These are phyloP conservation scores for Leccinum boreale DNA, from an alignment of 768 basidiomycete genomes.

Conservation along the genomic window DNA sequence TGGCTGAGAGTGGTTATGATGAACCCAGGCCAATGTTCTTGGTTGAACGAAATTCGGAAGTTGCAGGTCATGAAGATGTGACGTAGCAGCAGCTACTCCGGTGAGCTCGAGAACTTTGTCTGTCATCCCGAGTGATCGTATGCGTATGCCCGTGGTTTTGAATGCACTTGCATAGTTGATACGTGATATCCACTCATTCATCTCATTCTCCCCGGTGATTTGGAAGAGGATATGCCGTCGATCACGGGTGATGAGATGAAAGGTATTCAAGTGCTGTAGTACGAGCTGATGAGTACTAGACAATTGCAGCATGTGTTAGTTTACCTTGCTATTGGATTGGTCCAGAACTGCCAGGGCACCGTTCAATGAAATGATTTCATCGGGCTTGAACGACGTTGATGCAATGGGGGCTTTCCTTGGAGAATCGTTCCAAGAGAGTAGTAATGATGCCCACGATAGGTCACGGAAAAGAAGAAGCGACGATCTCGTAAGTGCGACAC, in stretches of 20 bases:
- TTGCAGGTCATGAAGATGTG: constrained; percentile 71
- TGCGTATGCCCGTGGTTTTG: constrained; percentile 77
- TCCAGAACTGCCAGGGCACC: constrained; percentile 82
- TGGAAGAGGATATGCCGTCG: constrained; percentile 84
- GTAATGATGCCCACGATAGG: constrained; percentile 46
- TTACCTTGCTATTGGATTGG: constrained; percentile 70
- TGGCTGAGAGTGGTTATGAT: constrained; percentile 36
- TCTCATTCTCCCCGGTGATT: constrained; percentile 60
- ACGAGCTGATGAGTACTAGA: constrained; percentile 3
- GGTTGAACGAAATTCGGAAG: constrained; percentile 24
- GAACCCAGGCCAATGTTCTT: constrained; percentile 40
- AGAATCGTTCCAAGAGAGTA: constrained; percentile 43
- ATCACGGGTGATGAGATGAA: constrained; percentile 73
- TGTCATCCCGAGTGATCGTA: constrained; percentile 72
- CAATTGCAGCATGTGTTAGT: constrained; percentile 9
- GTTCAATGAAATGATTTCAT: constrained; percentile 79
- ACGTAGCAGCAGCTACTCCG: constrained; percentile 82
- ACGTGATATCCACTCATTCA: constrained; percentile 85
- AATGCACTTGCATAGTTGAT: constrained; percentile 96
- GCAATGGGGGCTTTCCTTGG: constrained; percentile 38
- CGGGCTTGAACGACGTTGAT: constrained; percentile 60
- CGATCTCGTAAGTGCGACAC: constrained; percentile 82
- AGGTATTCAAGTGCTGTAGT: constrained; percentile 56
- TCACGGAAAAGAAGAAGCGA: constrained; percentile 91
- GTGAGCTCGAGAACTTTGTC: constrained; percentile 70